phyloP scores from a whole-genome alignment of 768 basidiomycete species.

The Calocybe gangraenosa region DNA sequence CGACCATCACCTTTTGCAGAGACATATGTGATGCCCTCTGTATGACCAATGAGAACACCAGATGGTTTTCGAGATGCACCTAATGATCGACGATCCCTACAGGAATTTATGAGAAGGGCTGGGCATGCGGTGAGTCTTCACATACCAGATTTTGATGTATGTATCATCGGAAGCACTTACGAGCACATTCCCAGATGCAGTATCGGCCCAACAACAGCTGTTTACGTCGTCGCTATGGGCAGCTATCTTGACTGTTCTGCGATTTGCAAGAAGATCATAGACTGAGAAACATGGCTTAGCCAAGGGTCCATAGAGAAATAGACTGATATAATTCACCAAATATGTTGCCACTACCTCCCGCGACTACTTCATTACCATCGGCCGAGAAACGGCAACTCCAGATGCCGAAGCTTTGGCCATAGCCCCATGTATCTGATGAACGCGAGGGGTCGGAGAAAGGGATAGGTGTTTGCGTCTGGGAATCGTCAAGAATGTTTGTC shows the following conservation, averaged over 20 bases:
- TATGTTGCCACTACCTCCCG: conserved; percentile 82
- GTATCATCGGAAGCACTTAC: conserved; percentile 95
- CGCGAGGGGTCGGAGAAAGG: conserved; percentile 48
- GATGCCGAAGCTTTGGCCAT: conserved; percentile 61
- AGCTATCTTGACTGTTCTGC: conserved; percentile 76
- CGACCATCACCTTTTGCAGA: conserved; percentile 96
- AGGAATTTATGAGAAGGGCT: conserved; percentile 24
- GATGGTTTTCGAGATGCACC: conserved; percentile 69
- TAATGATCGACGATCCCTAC: conserved; percentile 55
- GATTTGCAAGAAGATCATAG: conserved; percentile 82
- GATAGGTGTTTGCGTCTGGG: conserved; percentile 59
- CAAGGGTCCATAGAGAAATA: conserved; percentile 3
- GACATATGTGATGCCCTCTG: conserved; percentile 93
- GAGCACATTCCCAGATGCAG: conserved; percentile 87
- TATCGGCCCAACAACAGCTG: conserved; percentile 94
- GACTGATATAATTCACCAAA: conserved; percentile 44
- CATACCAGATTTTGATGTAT: conserved; percentile 92
- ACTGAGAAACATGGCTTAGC: conserved; percentile 40
- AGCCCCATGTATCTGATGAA: conserved; percentile 29
- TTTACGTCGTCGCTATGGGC: conserved; percentile 93
- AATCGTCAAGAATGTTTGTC: conserved; percentile 66
- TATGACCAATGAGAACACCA: conserved; percentile 92
- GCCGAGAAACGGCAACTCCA: conserved; percentile 97
- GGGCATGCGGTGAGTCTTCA: conserved; percentile 35
- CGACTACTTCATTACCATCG: conserved; percentile 92